Conservation (phyloP, 345 rosid species). For the Laguncularia racemosa region DNA sequence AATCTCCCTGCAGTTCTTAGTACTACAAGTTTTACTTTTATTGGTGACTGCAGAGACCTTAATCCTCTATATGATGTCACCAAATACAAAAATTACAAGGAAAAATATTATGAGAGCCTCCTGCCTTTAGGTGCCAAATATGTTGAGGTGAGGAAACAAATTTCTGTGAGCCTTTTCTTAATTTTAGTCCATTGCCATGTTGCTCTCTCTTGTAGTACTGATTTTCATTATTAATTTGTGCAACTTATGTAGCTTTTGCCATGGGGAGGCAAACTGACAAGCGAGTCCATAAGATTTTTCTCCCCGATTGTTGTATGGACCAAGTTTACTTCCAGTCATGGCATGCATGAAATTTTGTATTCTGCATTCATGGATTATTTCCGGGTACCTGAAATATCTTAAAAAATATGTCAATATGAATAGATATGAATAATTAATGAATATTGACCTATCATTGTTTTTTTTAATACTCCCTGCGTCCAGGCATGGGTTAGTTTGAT, state of each 20-base stretch:
- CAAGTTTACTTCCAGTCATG: conserved; percentile 41
- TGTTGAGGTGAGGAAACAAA: conserved; percentile 38
- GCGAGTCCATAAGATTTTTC: conserved; percentile 73
- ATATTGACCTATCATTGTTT: not conserved
- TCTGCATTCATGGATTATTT: conserved; percentile 63
- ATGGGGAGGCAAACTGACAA: conserved; percentile 95
- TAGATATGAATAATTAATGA: not conserved
- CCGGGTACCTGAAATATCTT: conserved; percentile 29
- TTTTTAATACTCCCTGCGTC: conserved; percentile 6
- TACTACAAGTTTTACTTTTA: not conserved
- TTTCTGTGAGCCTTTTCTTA: not conserved
- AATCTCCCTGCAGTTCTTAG: not conserved
- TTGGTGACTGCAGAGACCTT: conserved; percentile 52
- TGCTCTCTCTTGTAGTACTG: conserved; percentile 13
- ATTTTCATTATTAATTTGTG: conserved; percentile 18
- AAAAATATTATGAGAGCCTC: conserved; percentile 56
- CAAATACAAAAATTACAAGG: conserved; percentile 50
- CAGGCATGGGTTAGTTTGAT: conserved; percentile 58
- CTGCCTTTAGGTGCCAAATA: conserved; percentile 61
- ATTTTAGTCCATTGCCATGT: not conserved
- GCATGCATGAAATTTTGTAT: conserved; percentile 31
- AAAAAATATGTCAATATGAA: not conserved
- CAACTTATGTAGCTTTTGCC: conserved; percentile 71
- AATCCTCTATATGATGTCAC: conserved; percentile 73
- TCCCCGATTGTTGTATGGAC: conserved; percentile 72